Conservation (phyloP, 768 basidiomycete genomes). For the Suillus luteus region DNA sequence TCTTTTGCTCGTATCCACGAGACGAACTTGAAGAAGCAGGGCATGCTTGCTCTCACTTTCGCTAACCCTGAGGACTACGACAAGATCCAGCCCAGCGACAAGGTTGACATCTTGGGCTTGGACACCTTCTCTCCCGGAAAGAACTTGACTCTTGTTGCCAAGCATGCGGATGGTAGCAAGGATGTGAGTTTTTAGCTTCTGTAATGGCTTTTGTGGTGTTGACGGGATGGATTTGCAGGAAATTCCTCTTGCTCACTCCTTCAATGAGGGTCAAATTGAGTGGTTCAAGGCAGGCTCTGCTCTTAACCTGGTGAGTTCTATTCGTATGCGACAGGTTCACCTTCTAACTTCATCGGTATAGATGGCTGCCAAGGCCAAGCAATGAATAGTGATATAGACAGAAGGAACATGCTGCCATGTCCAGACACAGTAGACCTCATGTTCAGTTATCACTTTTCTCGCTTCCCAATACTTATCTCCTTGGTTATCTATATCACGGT, state of each 20-base stretch:
- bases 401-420: background rate
- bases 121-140: conserved; percentile 90
- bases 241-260: conserved; percentile 84
- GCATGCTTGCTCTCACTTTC: conserved; percentile 96
- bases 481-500: background rate
- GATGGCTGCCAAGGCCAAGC: conserved; percentile 72
- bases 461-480: background rate
- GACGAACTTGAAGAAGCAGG: conserved; percentile 99
- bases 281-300: conserved; percentile 99
- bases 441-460: background rate
- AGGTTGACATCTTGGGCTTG: conserved; percentile 86
- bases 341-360: conserved; percentile 27
- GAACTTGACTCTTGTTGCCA: conserved; percentile 79
- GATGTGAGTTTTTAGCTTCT: conserved; percentile 46
- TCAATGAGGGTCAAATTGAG: conserved; percentile 95
- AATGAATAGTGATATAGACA: conserved; percentile 23
- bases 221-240: conserved; percentile 42
- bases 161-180: conserved; percentile 79
- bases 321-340: background rate
- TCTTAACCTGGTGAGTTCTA: conserved; percentile 71
- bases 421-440: background rate
- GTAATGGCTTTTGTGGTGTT: conserved; percentile 9
- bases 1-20: conserved; percentile 98
- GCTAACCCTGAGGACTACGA: conserved; percentile 47
- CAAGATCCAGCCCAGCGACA: conserved; percentile 51